phyloP scores from a whole-genome alignment of 805 yeast species.

The Hanseniaspora guilliermondii region DNA sequence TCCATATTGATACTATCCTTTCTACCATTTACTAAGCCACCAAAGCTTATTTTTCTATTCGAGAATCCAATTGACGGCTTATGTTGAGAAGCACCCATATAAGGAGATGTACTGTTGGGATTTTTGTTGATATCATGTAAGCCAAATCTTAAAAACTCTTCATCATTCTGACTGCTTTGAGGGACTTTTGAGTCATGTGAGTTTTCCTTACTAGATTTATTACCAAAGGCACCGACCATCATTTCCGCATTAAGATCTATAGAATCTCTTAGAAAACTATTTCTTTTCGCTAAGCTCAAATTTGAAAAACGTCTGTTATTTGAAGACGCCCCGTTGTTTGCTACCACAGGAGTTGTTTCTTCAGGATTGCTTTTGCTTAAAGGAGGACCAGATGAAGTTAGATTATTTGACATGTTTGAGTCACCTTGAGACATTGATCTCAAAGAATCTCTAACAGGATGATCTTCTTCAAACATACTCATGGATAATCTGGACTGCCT shows the following conservation, averaged over 20 bases:
- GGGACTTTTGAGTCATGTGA: conserved; percentile 1
- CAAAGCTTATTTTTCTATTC: conserved; percentile 10
- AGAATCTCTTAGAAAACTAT: conserved; percentile 10
- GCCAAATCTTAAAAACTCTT: conserved; percentile 9
- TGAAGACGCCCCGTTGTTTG: neutral
- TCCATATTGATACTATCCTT: conserved; percentile 11
- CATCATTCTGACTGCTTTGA: conserved; percentile 3
- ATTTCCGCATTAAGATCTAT: conserved; percentile 12
- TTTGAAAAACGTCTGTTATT: conserved; percentile 2
- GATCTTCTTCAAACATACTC: conserved; percentile 13
- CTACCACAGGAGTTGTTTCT: neutral
- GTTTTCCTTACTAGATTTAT: conserved; percentile 7
- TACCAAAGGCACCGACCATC: conserved; percentile 9
- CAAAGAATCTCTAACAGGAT: conserved; percentile 10
- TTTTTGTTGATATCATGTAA: conserved; percentile 4
- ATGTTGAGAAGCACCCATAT: conserved; percentile 6
- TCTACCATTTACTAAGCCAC: conserved; percentile 7
- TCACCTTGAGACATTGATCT: conserved; percentile 6
- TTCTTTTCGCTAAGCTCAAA: neutral
- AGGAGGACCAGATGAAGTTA: neutral
- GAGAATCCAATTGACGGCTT: neutral
- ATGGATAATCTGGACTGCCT: conserved; percentile 11
- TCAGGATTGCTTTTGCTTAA: neutral
- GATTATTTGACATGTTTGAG: neutral
- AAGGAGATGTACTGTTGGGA: neutral